Evolutionary conservation across 176 grass and related monocot genomes (phyloP).

Genomic region (Ensete ventricosum): DNA sequence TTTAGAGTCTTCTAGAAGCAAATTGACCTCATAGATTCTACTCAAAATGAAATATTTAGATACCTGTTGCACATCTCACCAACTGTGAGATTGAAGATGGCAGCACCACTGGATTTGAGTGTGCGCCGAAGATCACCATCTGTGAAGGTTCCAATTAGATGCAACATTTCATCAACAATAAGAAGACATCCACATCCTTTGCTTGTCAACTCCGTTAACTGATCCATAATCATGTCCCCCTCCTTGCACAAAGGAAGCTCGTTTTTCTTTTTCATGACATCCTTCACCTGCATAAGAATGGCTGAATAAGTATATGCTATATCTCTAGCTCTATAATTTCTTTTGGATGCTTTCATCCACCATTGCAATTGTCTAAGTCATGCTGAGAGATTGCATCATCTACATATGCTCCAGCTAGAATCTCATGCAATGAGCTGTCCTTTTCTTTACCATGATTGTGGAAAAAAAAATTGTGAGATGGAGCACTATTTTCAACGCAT

Average conservation of each 20-base stretch:
- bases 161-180: slow-evolving; percentile 71
- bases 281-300: slow-evolving; percentile 60
- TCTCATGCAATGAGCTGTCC: too few species aligned
- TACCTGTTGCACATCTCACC: slow-evolving; percentile 99
- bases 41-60: slow-evolving; percentile 12
- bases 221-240: slow-evolving; percentile 98
- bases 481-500: too few species aligned
- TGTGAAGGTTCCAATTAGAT: slow-evolving; percentile 91
- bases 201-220: slow-evolving; percentile 85
- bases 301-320: neutral
- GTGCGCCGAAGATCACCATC: slow-evolving; percentile 87
- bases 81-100: slow-evolving; percentile 77
- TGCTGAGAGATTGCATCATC: too few species aligned
- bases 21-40: slow-evolving; percentile 8
- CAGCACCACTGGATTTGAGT: slow-evolving; percentile 60
- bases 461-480: too few species aligned
- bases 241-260: slow-evolving; percentile 91
- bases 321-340: neutral
- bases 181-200: slow-evolving; percentile 93
- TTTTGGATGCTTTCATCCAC: neutral
- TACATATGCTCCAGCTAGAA: too few species aligned
- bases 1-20: neutral
- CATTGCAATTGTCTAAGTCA: too few species aligned
- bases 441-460: too few species aligned
- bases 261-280: slow-evolving; percentile 97